Percentiles rank a stretch among this genome's conserved stretches.
Conservation (phyloP, 75 land plant species). For the Adiantum capillusveneris region DNA sequence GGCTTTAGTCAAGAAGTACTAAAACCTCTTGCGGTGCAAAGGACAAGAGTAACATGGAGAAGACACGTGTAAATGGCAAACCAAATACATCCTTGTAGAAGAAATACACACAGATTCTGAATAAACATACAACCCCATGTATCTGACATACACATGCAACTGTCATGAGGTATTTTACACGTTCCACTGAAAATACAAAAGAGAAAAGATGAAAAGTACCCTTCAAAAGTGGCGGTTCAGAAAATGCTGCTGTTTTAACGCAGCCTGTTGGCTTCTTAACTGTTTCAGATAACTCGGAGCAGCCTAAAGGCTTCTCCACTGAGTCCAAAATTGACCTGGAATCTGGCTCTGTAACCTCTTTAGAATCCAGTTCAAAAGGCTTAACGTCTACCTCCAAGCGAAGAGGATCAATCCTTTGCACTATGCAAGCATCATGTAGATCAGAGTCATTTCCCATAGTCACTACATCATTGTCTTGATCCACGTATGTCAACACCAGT, state of each 20-base stretch:
- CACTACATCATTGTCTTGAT: constrained; percentile 66
- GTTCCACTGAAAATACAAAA: constrained; percentile 60
- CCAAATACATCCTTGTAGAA: no score
- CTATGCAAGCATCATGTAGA: constrained; percentile 50
- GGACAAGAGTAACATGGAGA: no score
- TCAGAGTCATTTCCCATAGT: constrained; percentile 60
- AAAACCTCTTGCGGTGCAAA: no score
- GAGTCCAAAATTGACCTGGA: not conserved
- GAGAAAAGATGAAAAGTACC: constrained; percentile 80
- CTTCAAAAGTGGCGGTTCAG: constrained; percentile 62
- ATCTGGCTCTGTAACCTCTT: not conserved
- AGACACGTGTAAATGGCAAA: no score
- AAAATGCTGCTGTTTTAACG: constrained; percentile 12
- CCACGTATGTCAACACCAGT: constrained; percentile 47
- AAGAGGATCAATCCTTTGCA: constrained; percentile 57
- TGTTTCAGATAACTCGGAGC: no score
- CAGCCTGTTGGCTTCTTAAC: no score
- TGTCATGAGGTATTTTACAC: no score
- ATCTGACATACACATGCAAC: no score
- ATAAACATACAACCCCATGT: no score
- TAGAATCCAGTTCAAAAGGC: not conserved
- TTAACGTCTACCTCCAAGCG: constrained; percentile 38
- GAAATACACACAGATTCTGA: no score
- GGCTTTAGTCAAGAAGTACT: no score
- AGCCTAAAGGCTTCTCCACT: no score